A percentile compares a stretch with the other conserved stretches of the same genome.
These are phyloP conservation scores for Artemisia annua DNA, from an alignment of 129 eudicot genomes.

Conservation along the genomic window DNA sequence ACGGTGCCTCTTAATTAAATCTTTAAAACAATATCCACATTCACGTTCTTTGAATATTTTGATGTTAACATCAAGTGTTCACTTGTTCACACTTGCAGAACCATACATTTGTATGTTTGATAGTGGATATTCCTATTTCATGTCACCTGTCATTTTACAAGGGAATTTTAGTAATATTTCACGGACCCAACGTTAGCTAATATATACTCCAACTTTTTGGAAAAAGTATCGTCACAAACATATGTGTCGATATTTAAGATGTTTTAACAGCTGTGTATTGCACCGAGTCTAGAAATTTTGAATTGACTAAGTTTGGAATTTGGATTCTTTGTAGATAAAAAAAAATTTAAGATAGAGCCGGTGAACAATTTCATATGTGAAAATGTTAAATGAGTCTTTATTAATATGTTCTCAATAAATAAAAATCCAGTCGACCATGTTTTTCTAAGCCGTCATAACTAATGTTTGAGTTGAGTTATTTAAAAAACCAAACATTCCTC, in stretches of 20 bases:
- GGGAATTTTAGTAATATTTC: background rate
- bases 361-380: background rate
- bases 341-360: background rate
- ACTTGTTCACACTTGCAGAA: background rate
- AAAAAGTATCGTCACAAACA: background rate
- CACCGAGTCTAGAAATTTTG: background rate
- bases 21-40: conserved; percentile 15
- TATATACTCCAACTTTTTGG: background rate
- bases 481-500: too few species aligned
- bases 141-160: background rate
- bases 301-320: background rate
- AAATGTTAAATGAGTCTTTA: background rate
- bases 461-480: too few species aligned
- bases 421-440: too few species aligned
- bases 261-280: background rate
- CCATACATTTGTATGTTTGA: background rate
- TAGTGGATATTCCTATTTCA: background rate
- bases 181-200: too few species aligned
- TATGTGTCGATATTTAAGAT: background rate
- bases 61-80: background rate
- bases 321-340: background rate
- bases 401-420: too few species aligned
- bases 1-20: conserved; percentile 7
- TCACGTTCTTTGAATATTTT: conserved; percentile 7
- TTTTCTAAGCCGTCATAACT: too few species aligned